Base-by-base conservation (phyloP, 2,329 filamentous ascomycete species). In the Thielaviopsis euricoi region DNA sequence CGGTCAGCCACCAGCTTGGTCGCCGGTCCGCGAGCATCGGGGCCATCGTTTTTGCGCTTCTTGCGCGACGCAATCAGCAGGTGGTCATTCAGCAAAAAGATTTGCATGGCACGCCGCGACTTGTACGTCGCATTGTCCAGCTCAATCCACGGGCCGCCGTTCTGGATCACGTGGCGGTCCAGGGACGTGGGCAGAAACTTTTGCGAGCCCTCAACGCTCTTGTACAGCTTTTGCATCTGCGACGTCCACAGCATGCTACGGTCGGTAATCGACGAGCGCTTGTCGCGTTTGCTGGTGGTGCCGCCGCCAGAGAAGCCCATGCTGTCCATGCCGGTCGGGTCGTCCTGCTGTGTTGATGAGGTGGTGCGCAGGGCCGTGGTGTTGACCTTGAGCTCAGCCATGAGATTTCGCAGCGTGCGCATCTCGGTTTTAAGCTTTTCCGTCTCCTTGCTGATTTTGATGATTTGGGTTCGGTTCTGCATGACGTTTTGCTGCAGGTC, bases 381-480 rank as follows among this genome's bases (percentile, higher is more conserved):
- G 61, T 89, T 89, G 7, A 81, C 78, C 65, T 89, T 97, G 58
- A 98, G 78, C 63, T 98, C 93, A 2, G 89, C 84, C 85, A 98
- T 96, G 56, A 97, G 77, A 63, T 88, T 88, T 51, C 87, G 82
- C 33, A 98, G 79, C 6, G 87, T 87, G 56, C 88, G 82, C 93
- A 98, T 97, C 70, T 98, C 93, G 58, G 82, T 82, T 72, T 97
- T 97, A 59, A 98, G 81, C 73, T 95, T 96, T 71, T 98, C 93
- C 1, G 94, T 93, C 73, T 98, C 93, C 71, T 97, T 96, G 68
- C 90, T 96, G 70, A 98, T 97, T 71, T 95, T 95, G 76, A 98
- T 97, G 67, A 98, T 98, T 66, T 97, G 93, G 0, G 89, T 95
- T 53, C 93, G 83, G 70, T 98, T 98, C 70, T 96, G 90, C 71